Percentiles rank a stretch among this genome's conserved stretches.
phyloP scores from a whole-genome alignment of 1,284 basidiomycete species.

The Papiliotrema terrestris region DNA sequence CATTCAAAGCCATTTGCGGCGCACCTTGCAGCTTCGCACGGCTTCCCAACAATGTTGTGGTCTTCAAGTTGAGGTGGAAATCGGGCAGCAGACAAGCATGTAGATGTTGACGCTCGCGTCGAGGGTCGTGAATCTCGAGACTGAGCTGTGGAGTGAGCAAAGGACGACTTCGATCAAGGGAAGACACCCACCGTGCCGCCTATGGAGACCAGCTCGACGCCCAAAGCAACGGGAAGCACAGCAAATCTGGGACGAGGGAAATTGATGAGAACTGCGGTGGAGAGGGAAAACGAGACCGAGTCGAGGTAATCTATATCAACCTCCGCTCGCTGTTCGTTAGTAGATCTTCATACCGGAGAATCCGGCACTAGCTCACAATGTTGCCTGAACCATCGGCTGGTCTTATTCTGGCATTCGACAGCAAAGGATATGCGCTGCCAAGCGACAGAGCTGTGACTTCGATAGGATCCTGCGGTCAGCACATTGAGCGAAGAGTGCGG shows the following conservation, averaged over 20 bases:
- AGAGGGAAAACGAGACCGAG: conserved; percentile 53
- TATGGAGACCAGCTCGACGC: conserved; percentile 54
- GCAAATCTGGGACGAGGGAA: conserved; percentile 57
- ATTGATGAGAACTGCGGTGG: conserved; percentile 57
- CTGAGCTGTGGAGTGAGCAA: conserved; percentile 29
- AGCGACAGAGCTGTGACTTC: conserved; percentile 55
- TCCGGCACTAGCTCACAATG: conserved; percentile 40
- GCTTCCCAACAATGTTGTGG: conserved; percentile 55
- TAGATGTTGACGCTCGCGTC: conserved; percentile 44
- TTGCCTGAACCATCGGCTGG: conserved; percentile 55
- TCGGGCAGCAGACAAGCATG: conserved; percentile 57
- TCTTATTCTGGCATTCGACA: conserved; percentile 55
- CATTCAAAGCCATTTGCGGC: background rate
- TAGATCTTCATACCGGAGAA: background rate
- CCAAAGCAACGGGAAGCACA: conserved; percentile 55
- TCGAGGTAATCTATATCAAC: conserved; percentile 58
- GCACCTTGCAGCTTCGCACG: conserved; percentile 56
- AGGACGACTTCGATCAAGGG: background rate
- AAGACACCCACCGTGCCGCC: conserved; percentile 52
- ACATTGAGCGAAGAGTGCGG: background rate
- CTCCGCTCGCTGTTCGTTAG: conserved; percentile 50
- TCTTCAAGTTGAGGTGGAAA: conserved; percentile 55
- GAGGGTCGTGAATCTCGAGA: conserved; percentile 39
- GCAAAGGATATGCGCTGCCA: conserved; percentile 53
- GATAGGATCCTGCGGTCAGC: conserved; percentile 50